phyloP scores from a whole-genome alignment of 164 flowering plant species.

The Akebia trifoliata region DNA sequence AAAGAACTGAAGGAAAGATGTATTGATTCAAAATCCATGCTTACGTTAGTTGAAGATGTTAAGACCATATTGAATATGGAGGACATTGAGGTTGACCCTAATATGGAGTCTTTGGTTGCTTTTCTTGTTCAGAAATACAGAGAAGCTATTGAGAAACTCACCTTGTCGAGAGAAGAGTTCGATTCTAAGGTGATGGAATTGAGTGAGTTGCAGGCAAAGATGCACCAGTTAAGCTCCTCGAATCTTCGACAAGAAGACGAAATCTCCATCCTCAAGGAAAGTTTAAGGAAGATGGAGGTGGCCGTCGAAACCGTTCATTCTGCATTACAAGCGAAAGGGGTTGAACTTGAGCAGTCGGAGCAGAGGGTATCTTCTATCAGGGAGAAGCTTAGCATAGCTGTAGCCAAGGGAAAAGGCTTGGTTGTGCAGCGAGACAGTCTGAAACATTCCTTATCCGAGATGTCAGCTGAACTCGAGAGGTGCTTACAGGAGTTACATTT shows the following conservation, averaged over 20 bases:
- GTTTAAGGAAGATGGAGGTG: conserved; percentile 44
- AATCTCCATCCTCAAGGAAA: conserved; percentile 45
- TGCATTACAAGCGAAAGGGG: conserved; percentile 48
- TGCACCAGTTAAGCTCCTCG: conserved; percentile 36
- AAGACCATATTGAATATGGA: conserved; percentile 33
- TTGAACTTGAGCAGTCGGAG: conserved; percentile 87
- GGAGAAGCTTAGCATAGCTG: conserved; percentile 96
- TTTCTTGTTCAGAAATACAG: conserved; percentile 51
- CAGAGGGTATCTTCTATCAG: conserved; percentile 77
- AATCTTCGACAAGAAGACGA: conserved; percentile 51
- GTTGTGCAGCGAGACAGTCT: conserved; percentile 83
- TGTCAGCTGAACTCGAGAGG: conserved; percentile 64
- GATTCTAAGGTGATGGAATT: conserved; percentile 33
- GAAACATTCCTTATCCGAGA: conserved; percentile 74
- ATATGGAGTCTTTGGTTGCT: conserved; percentile 45
- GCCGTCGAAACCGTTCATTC: conserved; percentile 30
- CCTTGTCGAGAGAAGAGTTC: conserved; percentile 34
- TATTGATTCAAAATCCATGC: conserved; percentile 27
- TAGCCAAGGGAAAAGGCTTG: conserved; percentile 92
- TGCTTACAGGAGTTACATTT: conserved; percentile 65
- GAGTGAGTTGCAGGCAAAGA: conserved; percentile 40
- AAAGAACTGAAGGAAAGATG: conserved; percentile 41
- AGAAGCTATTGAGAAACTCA: conserved; percentile 36
- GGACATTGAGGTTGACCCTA: conserved; percentile 20
- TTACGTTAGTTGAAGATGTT: conserved; percentile 44